A percentile compares a stretch with the other conserved stretches of the same genome.
Evolutionary conservation across 2,329 filamentous ascomycete species (phyloP).

Genomic region (Xylariaceae sp.): DNA sequence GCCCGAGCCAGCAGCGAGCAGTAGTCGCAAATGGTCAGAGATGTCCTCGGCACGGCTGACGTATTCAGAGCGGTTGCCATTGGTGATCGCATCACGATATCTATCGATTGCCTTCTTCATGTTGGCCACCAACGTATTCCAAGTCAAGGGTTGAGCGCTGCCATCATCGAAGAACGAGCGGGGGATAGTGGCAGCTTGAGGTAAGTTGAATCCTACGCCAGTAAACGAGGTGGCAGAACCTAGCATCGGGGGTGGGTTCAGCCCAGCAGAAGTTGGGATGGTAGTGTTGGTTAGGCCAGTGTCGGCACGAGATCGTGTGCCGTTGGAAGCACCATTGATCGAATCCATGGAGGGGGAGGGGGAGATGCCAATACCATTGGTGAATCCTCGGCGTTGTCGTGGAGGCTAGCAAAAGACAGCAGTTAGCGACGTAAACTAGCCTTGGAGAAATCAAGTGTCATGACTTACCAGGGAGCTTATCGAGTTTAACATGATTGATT

Average conservation of each 20-base stretch:
- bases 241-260: constrained; percentile 45
- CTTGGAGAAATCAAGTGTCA: background rate
- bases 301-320: constrained; percentile 55
- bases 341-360: constrained; percentile 91
- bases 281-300: constrained; percentile 38
- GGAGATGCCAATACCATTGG: constrained; percentile 59
- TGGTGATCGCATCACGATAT: constrained; percentile 85
- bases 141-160: constrained; percentile 74
- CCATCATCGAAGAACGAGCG: constrained; percentile 89
- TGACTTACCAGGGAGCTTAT: constrained; percentile 64
- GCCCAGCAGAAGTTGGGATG: constrained; percentile 37
- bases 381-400: constrained; percentile 62
- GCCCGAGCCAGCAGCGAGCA: constrained; percentile 92
- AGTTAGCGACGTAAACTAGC: constrained; percentile 1
- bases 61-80: constrained; percentile 80
- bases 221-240: constrained; percentile 61
- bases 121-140: constrained; percentile 84
- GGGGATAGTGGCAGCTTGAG: constrained; percentile 60
- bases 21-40: constrained; percentile 86
- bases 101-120: constrained; percentile 88
- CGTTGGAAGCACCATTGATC: constrained; percentile 65
- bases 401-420: constrained; percentile 39
- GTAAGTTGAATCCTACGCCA: constrained; percentile 53
- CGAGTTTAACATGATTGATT: constrained; percentile 65
- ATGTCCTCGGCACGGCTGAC: constrained; percentile 96